These are phyloP conservation scores for Cutaneotrichosporon daszewskae DNA, from an alignment of 1,284 basidiomycete species.

Conservation along the genomic window DNA sequence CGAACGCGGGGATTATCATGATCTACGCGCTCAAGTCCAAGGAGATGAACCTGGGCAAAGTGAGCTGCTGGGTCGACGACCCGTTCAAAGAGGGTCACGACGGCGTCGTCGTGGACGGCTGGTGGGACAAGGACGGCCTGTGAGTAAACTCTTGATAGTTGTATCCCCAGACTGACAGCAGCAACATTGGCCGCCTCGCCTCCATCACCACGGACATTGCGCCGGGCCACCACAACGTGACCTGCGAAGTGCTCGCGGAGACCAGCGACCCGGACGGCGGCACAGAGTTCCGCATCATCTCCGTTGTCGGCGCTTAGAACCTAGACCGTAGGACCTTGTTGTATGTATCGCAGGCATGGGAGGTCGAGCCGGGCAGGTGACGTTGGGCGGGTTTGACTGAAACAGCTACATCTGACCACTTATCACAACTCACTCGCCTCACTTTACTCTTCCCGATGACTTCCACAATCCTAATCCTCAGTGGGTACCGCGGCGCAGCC, in stretches of 20 bases:
- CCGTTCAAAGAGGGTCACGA: slow-evolving; percentile 20
- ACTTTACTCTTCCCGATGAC: too few relatives aligned
- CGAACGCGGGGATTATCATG: slow-evolving; percentile 39
- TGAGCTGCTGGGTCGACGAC: slow-evolving; percentile 43
- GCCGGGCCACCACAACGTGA: slow-evolving; percentile 10
- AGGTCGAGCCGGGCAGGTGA: too few relatives aligned
- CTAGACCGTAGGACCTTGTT: too few relatives aligned
- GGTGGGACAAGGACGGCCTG: slow-evolving; percentile 25
- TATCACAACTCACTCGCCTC: too few relatives aligned
- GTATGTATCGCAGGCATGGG: too few relatives aligned
- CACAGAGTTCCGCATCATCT: slow-evolving; percentile 16
- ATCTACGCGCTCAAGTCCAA: slow-evolving; percentile 40
- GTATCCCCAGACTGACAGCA: slow-evolving; percentile 13
- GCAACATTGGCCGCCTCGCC: slow-evolving; percentile 18
- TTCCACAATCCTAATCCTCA: too few relatives aligned
- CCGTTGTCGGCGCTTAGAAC: slow-evolving; percentile 8
- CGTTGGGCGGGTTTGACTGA: too few relatives aligned
- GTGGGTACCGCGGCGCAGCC: too few relatives aligned
- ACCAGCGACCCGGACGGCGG: slow-evolving; percentile 11
- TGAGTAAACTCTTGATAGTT: too few relatives aligned
- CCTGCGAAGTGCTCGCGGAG: slow-evolving; percentile 15
- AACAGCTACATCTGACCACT: too few relatives aligned
- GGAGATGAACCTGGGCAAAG: slow-evolving; percentile 39
- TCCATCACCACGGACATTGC: slow-evolving; percentile 4
- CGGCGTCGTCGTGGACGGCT: slow-evolving; percentile 29